Evolutionary conservation across 2,329 filamentous ascomycete species (phyloP), one percentile per base, ranked within the genome.

Genomic region (Claviceps lovelessii): DNA sequence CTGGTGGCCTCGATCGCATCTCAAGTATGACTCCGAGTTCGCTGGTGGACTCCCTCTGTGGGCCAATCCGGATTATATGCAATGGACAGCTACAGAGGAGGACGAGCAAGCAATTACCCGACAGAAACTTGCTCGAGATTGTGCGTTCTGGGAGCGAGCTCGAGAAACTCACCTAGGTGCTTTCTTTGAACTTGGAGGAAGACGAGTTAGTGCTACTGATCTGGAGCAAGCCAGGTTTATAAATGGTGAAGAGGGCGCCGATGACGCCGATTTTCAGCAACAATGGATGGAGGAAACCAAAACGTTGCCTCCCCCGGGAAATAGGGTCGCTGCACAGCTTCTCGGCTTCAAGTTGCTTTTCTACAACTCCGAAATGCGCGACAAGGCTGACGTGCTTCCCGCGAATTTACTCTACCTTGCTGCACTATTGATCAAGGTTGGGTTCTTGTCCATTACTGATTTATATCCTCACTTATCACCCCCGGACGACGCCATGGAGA

Each of bases 311-410:
- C 89, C 90, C 1, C 76, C 80, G 35, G 93, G 94, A 35, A 98
- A 96, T 66, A 82, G 85, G 47, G 88, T 94, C 56, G 93, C 93
- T 1, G 94, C 94, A 35, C 93, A 97, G 67, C 78, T 98, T 4
- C 82, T 98, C 15, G 93, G 93, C 4, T 98, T 98, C 77, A 98
- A 98, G 70, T 79, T 98, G 52, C 87, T 88, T 15, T 98, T 95
- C 68, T 98, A 98, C 65, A 86, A 88, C 45, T 94, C 89, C 0
- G 76, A 84, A 33, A 83, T 86, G 41, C 81, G 91, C 55, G 82
- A 88, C 57, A 78, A 83, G 54, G 74, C 79, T 1, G 93, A 97
- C 63, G 77, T 84, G 3, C 76, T 97, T 2, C 93, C 93, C 0
- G 88, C 93, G 44, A 98, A 98, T 62, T 76, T 98, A 3, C 88